Base-by-base conservation (phyloP, 495 filamentous ascomycete genomes). In the Lasiosphaeria ovina region DNA sequence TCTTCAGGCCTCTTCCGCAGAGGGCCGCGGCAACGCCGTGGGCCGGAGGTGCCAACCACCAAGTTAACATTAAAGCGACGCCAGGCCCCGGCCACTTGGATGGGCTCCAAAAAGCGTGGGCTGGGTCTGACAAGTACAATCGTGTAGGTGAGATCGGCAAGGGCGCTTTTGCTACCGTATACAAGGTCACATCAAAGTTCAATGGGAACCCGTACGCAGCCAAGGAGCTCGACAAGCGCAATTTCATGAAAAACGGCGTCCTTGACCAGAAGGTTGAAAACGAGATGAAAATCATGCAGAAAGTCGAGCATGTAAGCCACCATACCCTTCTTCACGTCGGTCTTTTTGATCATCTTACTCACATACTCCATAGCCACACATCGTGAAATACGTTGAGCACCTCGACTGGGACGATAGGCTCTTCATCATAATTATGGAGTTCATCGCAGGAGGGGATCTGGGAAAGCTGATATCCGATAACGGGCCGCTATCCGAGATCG, bases 381-480 rank as follows among this genome's bases (percentile, higher is more conserved):
- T 98, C 62, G 93, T 98, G 24, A 81, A 90, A 66, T 98, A 92
- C 65, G 83, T 94, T 54, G 90, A 94, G 59, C 87, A 93, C 68
- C 80, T 91, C 57, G 91, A 96, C 62, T 85, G 88, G 70, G 80
- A 85, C 4, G 76, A 86, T 32, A 84, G 91, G 67, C 82, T 97
- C 12, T 93, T 95, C 67, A 95, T 98, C 71, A 79, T 85, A 33
- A 89, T 96, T 70, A 97, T 98, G 95, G 94, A 98, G 66, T 96
- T 83, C 68, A 84, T 98, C n/a, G 81, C 83, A 32, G 82, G 82
- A 35, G 94, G 94, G 33, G 94, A 98, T 69, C 76, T 98, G n/a
- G 87, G 86, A 12, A 83, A 81, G 34, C 86, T 90, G 59, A 78
- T 97, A 31, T 70, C 77, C 17, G 74, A 78, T 1, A 66, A 85